Evolutionary conservation across 345 rosid genomes (phyloP), one percentile per base, ranked within the genome.

Genomic region (Murraya paniculata): DNA sequence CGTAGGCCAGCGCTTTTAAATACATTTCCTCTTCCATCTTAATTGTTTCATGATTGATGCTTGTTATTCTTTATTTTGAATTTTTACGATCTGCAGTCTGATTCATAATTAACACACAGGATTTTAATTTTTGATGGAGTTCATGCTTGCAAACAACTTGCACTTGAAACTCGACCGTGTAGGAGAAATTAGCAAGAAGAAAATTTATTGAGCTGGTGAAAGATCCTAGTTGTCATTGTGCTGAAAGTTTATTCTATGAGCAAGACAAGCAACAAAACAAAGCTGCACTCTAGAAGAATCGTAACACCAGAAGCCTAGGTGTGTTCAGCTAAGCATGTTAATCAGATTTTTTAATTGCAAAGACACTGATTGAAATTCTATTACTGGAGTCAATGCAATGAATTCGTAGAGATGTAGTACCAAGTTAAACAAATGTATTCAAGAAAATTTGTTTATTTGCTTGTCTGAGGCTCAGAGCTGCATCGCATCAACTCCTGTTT

Each of bases 41-140:
- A 71, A n/a, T 39, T 67, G n/a, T 10, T 55, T 71, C 62, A 30
- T 21, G 9, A 5, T 55, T 25, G 33, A 21, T 55, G 62, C 62
- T 35, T 22, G 8, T 61, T 18, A 41, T 31, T 24, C 19, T 21
- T 61, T 57, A 41, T 41, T 41, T 25, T 39, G 28, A 74, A n/a
- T 56, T 16, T 64, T 61, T 36, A 39, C 58, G 1, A 0, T 31
- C 33, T 39, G 59, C 21, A 69, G 27, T 64, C 45, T 75, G 45
- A 74, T 21, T 30, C 24, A 35, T 48, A 33, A 38, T 7, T 28
- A 10, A 72, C 48, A 21, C 33, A n/a, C 61, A 50, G 50, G 78
- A 64, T 24, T n/a, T 45, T 50, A 64, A 33, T 56, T 64, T 48
- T 64, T 75, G 11, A 75, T 19, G 60, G 78, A 75, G 35, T 50